Base-by-base conservation (phyloP, 768 basidiomycete species). In the Amanita pallidorosea region DNA sequence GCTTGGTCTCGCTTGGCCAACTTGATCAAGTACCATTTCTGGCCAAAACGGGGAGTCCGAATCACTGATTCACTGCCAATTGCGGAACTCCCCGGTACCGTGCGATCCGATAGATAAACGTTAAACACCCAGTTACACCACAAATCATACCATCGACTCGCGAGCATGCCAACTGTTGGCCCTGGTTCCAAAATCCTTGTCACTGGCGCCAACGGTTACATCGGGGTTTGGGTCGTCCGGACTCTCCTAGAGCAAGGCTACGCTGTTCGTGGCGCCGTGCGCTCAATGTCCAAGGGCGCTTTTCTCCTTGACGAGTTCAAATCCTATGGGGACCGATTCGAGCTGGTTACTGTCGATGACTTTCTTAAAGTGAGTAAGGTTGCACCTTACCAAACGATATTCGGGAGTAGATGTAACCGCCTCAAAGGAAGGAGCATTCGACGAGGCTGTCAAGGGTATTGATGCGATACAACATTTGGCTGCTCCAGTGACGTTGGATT, bases 401-500 rank as follows among this genome's bases (percentile, higher is more conserved):
- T 8, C 23, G 15, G 12, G 53, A 5, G 25, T 22, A 25, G 33
- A 18, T 20, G 1, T 38, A 11, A 53, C n/a, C 18, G n/a, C 9
- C 12, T 33, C 12, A 33, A 33, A 81, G 80, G 74, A 73, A 2
- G 78, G 77, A 6, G 85, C 83, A 1, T 93, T 89, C 54, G 86
- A 91, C 60, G 80, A 87, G 45, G 86, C 80, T 1, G 83, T 90
- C 53, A 77, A 81, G 61, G 86, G 75, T 1, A 79, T 90, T 5
- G 81, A 87, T 54, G 88, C 75, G 0, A 76, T 92, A 46, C 72
- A 69, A 33, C 87, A 88, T 58, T 78, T 72, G 4, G 84, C 84
- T 0, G 83, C 83, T 1, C 85, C 85, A 1, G 72, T 80, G 58
- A 66, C 72, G 46, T 54, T 68, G 20, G 64, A 72, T 2, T 69